These are phyloP conservation scores for Macadamia integrifolia DNA, from an alignment of 164 flowering plant genomes.

Conservation along the genomic window DNA sequence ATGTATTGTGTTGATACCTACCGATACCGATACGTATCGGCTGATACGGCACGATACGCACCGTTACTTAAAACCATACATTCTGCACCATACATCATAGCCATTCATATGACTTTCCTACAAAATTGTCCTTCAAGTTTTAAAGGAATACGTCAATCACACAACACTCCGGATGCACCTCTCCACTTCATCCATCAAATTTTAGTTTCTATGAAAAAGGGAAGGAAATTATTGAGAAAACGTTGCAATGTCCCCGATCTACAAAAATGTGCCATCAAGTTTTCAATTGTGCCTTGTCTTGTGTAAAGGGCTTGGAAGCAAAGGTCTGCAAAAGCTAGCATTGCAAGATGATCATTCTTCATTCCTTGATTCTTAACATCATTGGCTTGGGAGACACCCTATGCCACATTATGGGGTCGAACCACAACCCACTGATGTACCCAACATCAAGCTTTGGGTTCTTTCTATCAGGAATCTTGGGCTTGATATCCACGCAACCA, in stretches of 20 bases:
- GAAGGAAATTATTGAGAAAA: conserved; percentile 50
- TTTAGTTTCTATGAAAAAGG: no score
- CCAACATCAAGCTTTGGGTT: conserved; percentile 78
- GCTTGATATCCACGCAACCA: conserved; percentile 71
- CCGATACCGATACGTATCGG: no score
- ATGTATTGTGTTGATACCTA: no score
- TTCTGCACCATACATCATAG: no score
- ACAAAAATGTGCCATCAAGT: conserved; percentile 61
- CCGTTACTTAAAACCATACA: no score
- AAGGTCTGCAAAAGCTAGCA: conserved; percentile 79
- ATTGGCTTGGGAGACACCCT: conserved; percentile 87
- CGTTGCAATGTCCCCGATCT: conserved; percentile 84
- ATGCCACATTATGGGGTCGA: conserved; percentile 84
- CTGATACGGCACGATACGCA: no score
- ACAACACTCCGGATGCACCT: no score
- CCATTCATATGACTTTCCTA: no score
- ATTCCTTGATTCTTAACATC: conserved; percentile 91
- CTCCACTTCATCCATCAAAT: no score
- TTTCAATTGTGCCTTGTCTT: conserved; percentile 68
- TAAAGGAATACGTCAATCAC: no score
- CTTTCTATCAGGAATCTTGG: conserved; percentile 46
- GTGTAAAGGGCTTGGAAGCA: conserved; percentile 82
- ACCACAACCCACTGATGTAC: conserved; percentile 89
- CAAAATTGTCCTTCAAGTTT: no score
- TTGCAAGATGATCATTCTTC: conserved; percentile 80